Evolutionary conservation across 768 basidiomycete species (phyloP).

Genomic region (Boletus insuetus): DNA sequence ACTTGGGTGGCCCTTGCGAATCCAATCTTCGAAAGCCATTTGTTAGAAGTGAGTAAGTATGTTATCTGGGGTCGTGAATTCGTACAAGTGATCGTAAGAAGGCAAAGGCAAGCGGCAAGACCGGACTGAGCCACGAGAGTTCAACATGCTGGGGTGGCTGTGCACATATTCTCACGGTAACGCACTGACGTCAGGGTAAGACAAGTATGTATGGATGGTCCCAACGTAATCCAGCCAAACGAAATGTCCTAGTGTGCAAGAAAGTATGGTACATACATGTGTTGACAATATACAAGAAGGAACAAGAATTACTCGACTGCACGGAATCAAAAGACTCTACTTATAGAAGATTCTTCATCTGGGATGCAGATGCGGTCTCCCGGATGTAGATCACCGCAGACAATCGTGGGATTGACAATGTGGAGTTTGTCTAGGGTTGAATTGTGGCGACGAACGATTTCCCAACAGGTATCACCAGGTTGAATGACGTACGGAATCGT

Average conservation of each 20-base stretch:
- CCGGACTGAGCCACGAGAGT: slow-evolving; percentile 12
- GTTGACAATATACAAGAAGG: slow-evolving; percentile 8
- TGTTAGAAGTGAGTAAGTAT: slow-evolving; percentile 11
- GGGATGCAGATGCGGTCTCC: slow-evolving; percentile 63
- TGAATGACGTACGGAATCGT: slow-evolving; percentile 45
- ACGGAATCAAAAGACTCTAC: slow-evolving; percentile 24
- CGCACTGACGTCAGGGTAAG: slow-evolving; percentile 21
- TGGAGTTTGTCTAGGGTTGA: slow-evolving; percentile 51
- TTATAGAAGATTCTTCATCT: slow-evolving; percentile 34
- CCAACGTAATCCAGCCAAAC: background rate
- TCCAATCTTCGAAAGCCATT: slow-evolving; percentile 39
- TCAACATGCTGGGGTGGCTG: slow-evolving; percentile 27
- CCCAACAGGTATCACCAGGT: slow-evolving; percentile 68
- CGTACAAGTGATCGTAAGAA: slow-evolving; percentile 24
- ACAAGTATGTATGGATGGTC: background rate
- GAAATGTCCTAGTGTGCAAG: slow-evolving; percentile 7
- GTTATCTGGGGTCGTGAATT: slow-evolving; percentile 26
- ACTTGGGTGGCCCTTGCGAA: slow-evolving; percentile 59
- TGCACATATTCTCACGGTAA: slow-evolving; percentile 14
- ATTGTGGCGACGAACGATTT: slow-evolving; percentile 47
- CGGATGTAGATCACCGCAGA: slow-evolving; percentile 58
- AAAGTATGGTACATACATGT: slow-evolving; percentile 19
- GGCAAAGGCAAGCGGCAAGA: background rate
- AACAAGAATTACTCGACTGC: background rate
- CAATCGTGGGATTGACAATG: slow-evolving; percentile 49